Conservation (phyloP, 805 yeast genomes). For the Candida pseudofarinosa region DNA sequence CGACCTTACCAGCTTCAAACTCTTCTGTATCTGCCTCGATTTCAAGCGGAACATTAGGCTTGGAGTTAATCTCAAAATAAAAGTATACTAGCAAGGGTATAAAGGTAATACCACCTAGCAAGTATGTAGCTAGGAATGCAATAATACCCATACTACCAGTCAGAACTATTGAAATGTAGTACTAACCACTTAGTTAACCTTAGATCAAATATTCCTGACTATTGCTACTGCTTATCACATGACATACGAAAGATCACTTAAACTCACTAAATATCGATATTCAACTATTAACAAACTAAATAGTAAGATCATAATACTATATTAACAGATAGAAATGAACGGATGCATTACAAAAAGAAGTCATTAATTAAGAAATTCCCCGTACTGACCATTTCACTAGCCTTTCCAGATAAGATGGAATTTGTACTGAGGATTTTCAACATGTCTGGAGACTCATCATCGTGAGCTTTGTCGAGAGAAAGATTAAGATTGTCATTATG, state of each 20-base stretch:
- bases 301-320: not conserved
- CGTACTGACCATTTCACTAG: constrained; percentile 42
- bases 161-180: not conserved
- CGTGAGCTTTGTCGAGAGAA: constrained; percentile 19
- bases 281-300: constrained; percentile 2
- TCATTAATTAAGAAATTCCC: constrained; percentile 41
- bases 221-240: not conserved
- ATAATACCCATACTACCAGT: constrained; percentile 7
- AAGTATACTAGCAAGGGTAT: constrained; percentile 52
- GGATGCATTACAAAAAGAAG: constrained; percentile 30
- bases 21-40: constrained; percentile 11
- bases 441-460: constrained; percentile 20
- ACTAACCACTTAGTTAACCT: not conserved
- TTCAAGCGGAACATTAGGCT: constrained; percentile 17
- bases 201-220: not conserved
- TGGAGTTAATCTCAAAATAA: constrained; percentile 40
- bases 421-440: constrained; percentile 32
- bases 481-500: constrained; percentile 33
- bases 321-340: not conserved
- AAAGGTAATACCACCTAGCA: constrained; percentile 80
- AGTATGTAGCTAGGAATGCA: constrained; percentile 45
- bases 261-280: constrained; percentile 2
- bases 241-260: constrained; percentile 1
- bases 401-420: constrained; percentile 36
- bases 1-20: constrained; percentile 56